These are phyloP conservation scores for Ophiostoma tasmaniense DNA, from an alignment of 2,329 filamentous ascomycete genomes.

Conservation along the genomic window DNA sequence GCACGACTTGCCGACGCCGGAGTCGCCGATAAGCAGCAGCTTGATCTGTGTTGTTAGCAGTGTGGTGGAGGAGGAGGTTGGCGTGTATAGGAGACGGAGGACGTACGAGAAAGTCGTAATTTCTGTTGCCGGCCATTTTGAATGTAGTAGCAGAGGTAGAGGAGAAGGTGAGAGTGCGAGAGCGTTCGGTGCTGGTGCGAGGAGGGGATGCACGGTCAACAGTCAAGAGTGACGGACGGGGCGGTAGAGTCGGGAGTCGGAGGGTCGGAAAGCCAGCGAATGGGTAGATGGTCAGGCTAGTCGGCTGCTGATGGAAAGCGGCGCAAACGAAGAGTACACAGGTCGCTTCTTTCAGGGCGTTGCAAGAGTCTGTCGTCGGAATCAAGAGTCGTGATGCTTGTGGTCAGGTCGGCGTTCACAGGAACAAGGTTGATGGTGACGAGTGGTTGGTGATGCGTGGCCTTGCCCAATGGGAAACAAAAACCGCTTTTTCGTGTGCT, in stretches of 20 bases:
- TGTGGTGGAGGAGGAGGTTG: neutral
- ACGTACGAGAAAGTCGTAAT: conserved; percentile 92
- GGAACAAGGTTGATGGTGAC: neutral
- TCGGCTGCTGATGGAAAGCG: neutral
- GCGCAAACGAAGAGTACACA: neutral
- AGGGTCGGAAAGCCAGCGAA: neutral
- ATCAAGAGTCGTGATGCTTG: neutral
- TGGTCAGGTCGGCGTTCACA: neutral
- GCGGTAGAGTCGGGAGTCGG: neutral
- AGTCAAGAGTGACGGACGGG: neutral
- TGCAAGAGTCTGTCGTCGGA: neutral
- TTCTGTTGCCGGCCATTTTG: conserved; percentile 91
- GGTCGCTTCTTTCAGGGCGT: neutral
- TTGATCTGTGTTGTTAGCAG: conserved; percentile 62
- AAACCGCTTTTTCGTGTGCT: conserved; percentile 7
- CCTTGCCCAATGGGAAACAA: conserved; percentile 5
- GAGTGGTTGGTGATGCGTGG: conserved; percentile 6
- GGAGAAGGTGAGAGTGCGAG: neutral
- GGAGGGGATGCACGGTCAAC: conserved; percentile 5
- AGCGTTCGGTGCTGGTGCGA: neutral
- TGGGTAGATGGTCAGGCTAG: neutral
- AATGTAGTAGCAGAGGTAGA: conserved; percentile 7
- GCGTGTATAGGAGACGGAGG: too few species aligned
- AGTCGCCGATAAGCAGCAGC: conserved; percentile 91
- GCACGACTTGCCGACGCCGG: conserved; percentile 94